A percentile compares a stretch with the other conserved stretches of the same genome.
Conservation (phyloP, 331 rosid genomes). For the Malus hybrid region DNA sequence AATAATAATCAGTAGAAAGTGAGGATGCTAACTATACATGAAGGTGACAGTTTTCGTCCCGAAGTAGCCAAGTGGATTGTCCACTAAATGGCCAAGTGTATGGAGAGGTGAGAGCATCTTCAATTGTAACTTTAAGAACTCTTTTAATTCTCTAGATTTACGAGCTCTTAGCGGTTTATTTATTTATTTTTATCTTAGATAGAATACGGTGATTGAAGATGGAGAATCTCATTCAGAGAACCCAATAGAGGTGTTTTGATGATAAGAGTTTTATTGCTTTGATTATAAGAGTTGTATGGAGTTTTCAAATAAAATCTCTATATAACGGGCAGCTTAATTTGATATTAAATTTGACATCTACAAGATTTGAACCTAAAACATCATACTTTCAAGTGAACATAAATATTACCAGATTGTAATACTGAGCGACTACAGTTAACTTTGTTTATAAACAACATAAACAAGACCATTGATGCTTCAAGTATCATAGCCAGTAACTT, state of each 20-base stretch:
- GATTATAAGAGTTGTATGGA: background rate
- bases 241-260: background rate
- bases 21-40: background rate
- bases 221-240: background rate
- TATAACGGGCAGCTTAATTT: fast-evolving
- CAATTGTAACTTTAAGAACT: too few species aligned
- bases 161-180: too few species aligned
- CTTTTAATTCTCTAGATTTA: too few species aligned
- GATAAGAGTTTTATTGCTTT: background rate
- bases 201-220: background rate
- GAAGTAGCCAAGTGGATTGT: background rate
- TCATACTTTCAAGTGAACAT: fast-evolving
- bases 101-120: too few species aligned
- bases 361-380: fast-evolving
- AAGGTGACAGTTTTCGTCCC: background rate
- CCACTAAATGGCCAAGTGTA: background rate
- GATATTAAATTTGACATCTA: fast-evolving
- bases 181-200: too few species aligned
- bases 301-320: background rate
- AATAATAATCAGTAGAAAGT: background rate
- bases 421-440: background rate
- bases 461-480: background rate
- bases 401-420: fast-evolving
- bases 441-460: background rate
- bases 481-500: background rate